Base-by-base conservation (phyloP, 2,329 filamentous ascomycete species). In the Phoma sp. region DNA sequence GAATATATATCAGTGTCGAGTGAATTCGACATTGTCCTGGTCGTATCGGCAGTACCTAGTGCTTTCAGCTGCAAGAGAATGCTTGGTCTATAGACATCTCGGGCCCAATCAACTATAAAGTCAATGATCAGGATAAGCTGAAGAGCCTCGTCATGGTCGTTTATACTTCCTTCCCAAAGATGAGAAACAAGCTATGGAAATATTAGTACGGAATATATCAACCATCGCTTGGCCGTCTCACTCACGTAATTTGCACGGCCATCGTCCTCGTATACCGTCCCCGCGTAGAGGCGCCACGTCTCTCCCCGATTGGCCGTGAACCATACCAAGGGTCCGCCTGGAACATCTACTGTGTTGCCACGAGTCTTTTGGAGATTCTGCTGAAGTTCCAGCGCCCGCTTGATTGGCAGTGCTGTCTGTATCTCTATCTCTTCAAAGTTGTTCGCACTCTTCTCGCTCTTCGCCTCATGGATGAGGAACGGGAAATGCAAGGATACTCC, bases 41-140 rank as follows among this genome's bases (percentile, higher is more conserved):
- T 23, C 20, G 34, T 23, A 37, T 23, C 34, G 15, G 34, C 18
- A 37, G 20, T n/a, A 37, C 34, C 20, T 37, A 37, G 20, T 37
- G 12, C 34, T 37, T 25, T 64, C 18, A 65, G 33, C 39, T 65
- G 60, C 36, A 47, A 25, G 1, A 65, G 43, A 15, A 66, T 66
- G 36, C 52, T 57, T 7, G 57, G 53, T 37, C 59, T 46, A 30
- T 48, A 66, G 21, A 53, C 45, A 18, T 64, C 59, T 40, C 62
- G 53, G 14, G 62, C 57, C 61, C 62, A 64, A 37, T 64, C 61
- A n/a, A 66, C 29, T n/a, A 66, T 61, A 18, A 54, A 63, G 42
- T 66, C 61, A 32, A 65, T 36, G 28, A 66, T 60, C 11, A 64
- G 58, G 23, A 66, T 30, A 11, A 66, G 37, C 46, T 65, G 61